phyloP scores from a whole-genome alignment of 305 asterid genomes.

The Withania somnifera region DNA sequence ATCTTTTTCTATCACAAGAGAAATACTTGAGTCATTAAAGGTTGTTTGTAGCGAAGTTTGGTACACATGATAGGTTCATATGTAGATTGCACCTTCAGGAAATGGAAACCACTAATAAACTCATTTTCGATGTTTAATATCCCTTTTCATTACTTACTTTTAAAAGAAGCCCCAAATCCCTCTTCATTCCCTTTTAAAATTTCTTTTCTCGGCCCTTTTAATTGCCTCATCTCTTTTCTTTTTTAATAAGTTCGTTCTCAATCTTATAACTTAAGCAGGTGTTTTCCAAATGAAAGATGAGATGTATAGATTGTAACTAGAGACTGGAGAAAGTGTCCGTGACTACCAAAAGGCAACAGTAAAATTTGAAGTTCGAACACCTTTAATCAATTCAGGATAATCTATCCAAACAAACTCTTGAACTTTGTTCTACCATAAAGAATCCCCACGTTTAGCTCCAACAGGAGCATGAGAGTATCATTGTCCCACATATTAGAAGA shows the following conservation, averaged over 20 bases:
- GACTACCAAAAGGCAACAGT: not conserved
- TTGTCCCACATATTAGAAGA: not conserved
- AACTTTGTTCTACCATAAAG: not conserved
- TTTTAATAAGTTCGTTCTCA: not conserved
- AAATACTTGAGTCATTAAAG: not conserved
- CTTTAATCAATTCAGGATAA: not conserved
- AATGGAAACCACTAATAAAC: not conserved
- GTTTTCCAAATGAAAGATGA: not conserved
- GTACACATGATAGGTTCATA: not conserved
- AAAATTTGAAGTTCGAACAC: not conserved
- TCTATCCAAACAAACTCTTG: not conserved
- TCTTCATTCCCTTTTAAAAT: not conserved
- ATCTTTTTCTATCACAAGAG: not conserved
- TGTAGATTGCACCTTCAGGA: not conserved
- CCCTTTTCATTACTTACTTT: not conserved
- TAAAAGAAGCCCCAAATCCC: not conserved
- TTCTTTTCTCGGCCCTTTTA: not conserved
- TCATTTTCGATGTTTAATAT: not conserved
- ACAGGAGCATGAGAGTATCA: not conserved
- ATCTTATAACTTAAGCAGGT: no score
- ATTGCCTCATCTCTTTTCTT: not conserved
- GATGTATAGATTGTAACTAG: no score
- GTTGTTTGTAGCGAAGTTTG: not conserved
- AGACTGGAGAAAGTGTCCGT: not conserved
- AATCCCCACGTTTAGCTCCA: not conserved